A percentile compares a stretch with the other conserved stretches of the same genome.
phyloP scores from a whole-genome alignment of 176 grass and related monocot genomes.

The Panicum miliaceum region DNA sequence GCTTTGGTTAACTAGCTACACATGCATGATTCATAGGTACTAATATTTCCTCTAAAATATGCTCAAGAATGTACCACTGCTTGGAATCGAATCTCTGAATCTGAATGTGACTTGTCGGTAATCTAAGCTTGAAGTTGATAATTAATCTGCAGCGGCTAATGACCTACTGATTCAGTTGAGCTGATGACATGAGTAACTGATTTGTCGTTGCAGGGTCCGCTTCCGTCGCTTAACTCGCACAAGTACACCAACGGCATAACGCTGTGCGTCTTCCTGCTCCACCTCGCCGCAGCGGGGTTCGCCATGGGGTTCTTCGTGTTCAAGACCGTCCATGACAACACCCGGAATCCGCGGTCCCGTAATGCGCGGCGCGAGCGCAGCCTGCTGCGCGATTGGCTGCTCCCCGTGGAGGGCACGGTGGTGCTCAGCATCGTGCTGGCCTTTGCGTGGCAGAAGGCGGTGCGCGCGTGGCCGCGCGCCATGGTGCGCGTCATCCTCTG shows the following conservation, averaged over 20 bases:
- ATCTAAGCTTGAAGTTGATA: constrained; percentile 28
- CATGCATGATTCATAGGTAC: not conserved
- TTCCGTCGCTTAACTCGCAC: constrained; percentile 70
- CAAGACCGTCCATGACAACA: constrained; percentile 52
- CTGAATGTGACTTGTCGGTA: not conserved
- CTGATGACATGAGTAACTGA: constrained; percentile 8
- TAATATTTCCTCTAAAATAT: constrained; percentile 21
- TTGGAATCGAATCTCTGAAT: constrained; percentile 30
- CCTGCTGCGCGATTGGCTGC: constrained; percentile 75
- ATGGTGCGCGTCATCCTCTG: constrained; percentile 91
- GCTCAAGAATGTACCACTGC: not conserved
- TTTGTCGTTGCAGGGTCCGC: constrained; percentile 35
- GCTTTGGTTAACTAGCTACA: not conserved
- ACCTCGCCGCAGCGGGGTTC: constrained; percentile 49
- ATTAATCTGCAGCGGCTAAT: not conserved
- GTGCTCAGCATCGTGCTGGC: constrained; percentile 79
- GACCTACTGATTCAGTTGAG: constrained; percentile 3
- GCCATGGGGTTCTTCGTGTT: constrained; percentile 77
- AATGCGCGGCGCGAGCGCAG: constrained; percentile 49
- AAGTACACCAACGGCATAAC: constrained; percentile 81
- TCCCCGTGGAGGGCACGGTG: constrained; percentile 73
- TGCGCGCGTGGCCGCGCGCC: constrained; percentile 63
- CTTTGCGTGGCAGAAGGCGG: constrained; percentile 92
- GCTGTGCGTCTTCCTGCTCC: constrained; percentile 79
- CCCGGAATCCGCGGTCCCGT: constrained; percentile 38